Base-by-base conservation (phyloP, 495 filamentous ascomycete genomes). In the Penicillium soppii region DNA sequence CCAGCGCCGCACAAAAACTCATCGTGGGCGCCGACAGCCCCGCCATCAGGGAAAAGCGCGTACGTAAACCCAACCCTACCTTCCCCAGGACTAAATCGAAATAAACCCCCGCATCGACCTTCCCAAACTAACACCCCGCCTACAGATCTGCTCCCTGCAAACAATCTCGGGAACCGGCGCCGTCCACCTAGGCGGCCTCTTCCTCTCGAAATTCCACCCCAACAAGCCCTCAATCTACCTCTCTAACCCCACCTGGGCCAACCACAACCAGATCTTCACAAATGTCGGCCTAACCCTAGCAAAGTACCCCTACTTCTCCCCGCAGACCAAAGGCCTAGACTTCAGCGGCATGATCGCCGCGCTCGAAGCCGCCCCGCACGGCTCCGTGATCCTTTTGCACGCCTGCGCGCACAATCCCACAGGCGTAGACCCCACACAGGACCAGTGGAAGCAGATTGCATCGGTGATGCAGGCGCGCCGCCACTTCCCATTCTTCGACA, bases 401-500 rank as follows among this genome's bases (percentile, higher is more conserved):
- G 91, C 90, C 53, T 99, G 94, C 70, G 94, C 94, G 21, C 94
- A 97, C 78, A 99, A 99, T 72, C 94, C 94, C 19, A 99, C 94
- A 12, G 94, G 94, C 51, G 94, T 99, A 45, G 94, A 99, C 72
- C 94, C 90, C 17, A 94, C 94, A 16, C 79, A 83, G 45, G 91
- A 91, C 29, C 94, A 99, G 73, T 99, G 94, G 94, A 90, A 86
- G 64, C 75, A 95, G 59, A 82, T 99, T 52, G 91, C 91, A 44
- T 63, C 77, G 5, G 62, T 96, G 20, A 84, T 97, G 66, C 78
- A 80, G 44, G 64, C 73, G 23, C 89, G 86, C 69, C 79, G 81
- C 33, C 95, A 91, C 71, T 97, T 99, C 79, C 95, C 94, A 58
- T 99, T 97, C 82, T 97, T 99, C 77, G 94, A 99, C 77, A 88